A percentile compares a stretch with the other conserved stretches of the same genome.
These are phyloP conservation scores for Gossypium rotundifolium DNA, from an alignment of 345 rosid species.

Conservation along the genomic window DNA sequence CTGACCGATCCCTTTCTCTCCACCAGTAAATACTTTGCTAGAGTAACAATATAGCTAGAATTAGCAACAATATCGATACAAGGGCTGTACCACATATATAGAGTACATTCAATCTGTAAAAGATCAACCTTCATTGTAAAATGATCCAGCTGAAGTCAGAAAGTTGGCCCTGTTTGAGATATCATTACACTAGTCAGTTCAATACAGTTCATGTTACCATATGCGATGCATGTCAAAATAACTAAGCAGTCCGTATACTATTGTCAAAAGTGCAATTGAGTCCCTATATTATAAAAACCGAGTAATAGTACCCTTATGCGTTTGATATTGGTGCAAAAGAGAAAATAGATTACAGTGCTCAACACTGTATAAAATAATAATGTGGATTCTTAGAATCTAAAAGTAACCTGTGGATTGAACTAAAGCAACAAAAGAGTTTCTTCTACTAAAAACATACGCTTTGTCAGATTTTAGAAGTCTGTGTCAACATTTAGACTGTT, in stretches of 20 bases:
- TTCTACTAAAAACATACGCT: no score
- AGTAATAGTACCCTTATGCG: neutral
- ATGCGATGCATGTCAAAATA: neutral
- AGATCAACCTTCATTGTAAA: slow-evolving; percentile 38
- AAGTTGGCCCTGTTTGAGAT: slow-evolving; percentile 43
- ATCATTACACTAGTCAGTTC: slow-evolving; percentile 17
- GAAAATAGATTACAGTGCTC: no score
- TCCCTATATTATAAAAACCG: neutral
- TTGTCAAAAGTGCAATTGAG: neutral
- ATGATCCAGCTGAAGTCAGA: slow-evolving; percentile 31
- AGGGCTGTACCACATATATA: no score
- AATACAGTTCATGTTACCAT: neutral
- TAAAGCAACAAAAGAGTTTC: no score
- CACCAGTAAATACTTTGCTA: slow-evolving; percentile 63
- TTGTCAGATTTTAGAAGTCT: no score
- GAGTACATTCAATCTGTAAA: neutral
- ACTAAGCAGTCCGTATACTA: neutral
- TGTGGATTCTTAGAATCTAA: no score
- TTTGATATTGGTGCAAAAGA: neutral
- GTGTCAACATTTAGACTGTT: neutral
- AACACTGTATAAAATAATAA: no score
- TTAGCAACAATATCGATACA: neutral
- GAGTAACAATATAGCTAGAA: slow-evolving; percentile 9
- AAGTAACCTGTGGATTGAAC: no score
- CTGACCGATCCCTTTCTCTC: slow-evolving; percentile 42